Conservation (phyloP, 768 basidiomycete species). For the Lactarius akahatsu region DNA sequence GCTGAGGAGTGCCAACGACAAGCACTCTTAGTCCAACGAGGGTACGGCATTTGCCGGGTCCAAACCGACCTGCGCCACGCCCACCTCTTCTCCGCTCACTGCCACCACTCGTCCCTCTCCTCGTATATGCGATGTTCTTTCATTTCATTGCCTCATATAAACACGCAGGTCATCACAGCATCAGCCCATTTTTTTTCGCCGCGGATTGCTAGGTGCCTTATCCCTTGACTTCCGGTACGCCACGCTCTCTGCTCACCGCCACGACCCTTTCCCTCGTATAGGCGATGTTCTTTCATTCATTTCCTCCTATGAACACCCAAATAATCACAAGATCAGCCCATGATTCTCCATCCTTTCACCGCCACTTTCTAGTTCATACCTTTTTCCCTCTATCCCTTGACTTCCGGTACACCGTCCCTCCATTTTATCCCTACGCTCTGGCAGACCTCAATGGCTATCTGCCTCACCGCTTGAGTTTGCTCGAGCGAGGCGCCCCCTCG, state of each 20-base stretch:
- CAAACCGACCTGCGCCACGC: background rate
- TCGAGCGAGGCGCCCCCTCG: conserved; percentile 54
- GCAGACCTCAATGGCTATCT: conserved; percentile 54
- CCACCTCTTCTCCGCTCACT: background rate
- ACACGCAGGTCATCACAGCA: background rate
- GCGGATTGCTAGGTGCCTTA: no score
- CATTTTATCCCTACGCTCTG: conserved; percentile 49
- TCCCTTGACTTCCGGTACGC: no score
- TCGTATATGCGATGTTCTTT: conserved; percentile 1
- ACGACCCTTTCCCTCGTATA: background rate
- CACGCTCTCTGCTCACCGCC: background rate
- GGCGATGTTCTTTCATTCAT: background rate
- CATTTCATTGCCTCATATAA: background rate
- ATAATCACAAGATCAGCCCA: background rate
- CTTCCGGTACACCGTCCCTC: conserved; percentile 53
- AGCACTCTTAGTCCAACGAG: conserved; percentile 13
- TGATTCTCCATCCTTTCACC: background rate
- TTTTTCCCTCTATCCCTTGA: conserved; percentile 14
- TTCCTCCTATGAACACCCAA: background rate
- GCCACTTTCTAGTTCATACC: background rate
- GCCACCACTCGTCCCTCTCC: background rate
- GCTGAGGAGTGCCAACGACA: conserved; percentile 22
- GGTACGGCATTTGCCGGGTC: conserved; percentile 19
- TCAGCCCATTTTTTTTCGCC: no score
- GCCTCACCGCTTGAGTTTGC: conserved; percentile 53